These are phyloP conservation scores for Monoraphidium neglectum DNA, from an alignment of 139 green algal species.

Conservation along the genomic window DNA sequence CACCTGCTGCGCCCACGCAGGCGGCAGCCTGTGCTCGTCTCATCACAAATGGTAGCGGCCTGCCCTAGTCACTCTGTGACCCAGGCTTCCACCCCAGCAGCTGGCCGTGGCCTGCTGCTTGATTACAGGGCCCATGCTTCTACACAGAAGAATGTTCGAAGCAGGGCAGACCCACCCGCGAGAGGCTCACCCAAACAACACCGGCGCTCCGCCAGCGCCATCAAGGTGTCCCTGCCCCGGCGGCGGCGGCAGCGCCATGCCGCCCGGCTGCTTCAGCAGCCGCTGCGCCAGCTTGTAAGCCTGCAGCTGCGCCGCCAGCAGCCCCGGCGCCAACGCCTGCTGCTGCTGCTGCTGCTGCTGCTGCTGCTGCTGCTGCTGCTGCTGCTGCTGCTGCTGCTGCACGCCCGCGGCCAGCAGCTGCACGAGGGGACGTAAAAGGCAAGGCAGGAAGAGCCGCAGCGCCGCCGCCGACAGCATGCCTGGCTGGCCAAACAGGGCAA, in stretches of 20 bases:
- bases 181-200: no score
- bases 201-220: not conserved
- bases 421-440: constrained; percentile 9
- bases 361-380: constrained; percentile 8
- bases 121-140: no score
- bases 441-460: constrained; percentile 27
- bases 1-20: no score
- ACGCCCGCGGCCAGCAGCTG: not conserved
- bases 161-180: no score
- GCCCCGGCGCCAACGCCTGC: not conserved
- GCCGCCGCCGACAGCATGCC: not conserved
- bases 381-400: not conserved
- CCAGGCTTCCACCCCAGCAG: no score
- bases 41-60: no score
- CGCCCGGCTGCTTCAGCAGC: constrained; percentile 1
- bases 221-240: not conserved
- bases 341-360: not conserved
- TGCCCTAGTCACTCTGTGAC: no score
- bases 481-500: constrained; percentile 12
- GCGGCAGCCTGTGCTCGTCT: no score
- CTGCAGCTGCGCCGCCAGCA: not conserved
- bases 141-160: no score
- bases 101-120: no score
- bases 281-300: constrained; percentile 16
- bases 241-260: constrained; percentile 23